These are phyloP conservation scores for Ophiocordyceps camponoti-rufipedis DNA, from an alignment of 2,329 filamentous ascomycete genomes.

Conservation along the genomic window DNA sequence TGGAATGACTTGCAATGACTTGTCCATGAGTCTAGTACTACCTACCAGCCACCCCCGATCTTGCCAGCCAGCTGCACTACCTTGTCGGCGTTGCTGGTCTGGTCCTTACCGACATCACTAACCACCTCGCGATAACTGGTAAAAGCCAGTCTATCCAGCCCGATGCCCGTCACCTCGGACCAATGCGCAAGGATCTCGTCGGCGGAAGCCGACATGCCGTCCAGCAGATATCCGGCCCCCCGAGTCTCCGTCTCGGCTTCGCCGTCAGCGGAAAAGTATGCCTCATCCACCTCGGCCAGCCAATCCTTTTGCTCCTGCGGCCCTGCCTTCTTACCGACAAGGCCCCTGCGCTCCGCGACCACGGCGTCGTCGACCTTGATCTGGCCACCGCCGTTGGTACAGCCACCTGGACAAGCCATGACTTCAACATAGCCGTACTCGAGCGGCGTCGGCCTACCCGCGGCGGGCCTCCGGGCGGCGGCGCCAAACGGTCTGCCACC, in stretches of 20 bases:
- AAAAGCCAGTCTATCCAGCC: slow-evolving; percentile 53
- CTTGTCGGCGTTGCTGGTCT: slow-evolving; percentile 51
- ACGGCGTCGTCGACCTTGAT: slow-evolving; percentile 74
- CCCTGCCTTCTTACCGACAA: slow-evolving; percentile 35
- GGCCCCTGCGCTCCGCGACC: slow-evolving; percentile 28
- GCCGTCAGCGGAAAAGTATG: slow-evolving; percentile 66
- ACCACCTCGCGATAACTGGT: slow-evolving; percentile 87
- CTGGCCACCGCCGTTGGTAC: slow-evolving; percentile 93
- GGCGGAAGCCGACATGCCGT: slow-evolving; percentile 49
- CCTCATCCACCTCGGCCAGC: slow-evolving; percentile 68
- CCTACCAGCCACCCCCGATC: slow-evolving; percentile 93
- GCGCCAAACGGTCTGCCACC: slow-evolving; percentile 47
- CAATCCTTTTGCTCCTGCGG: slow-evolving; percentile 73
- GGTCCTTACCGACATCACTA: slow-evolving; percentile 78
- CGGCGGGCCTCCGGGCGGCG: slow-evolving; percentile 29
- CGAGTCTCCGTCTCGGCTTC: slow-evolving; percentile 22
- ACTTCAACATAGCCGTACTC: slow-evolving; percentile 94
- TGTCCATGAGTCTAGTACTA: slow-evolving; percentile 36
- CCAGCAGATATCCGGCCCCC: slow-evolving; percentile 24
- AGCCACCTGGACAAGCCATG: slow-evolving; percentile 98
- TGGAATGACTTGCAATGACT: slow-evolving; percentile 3
- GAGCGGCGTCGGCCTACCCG: slow-evolving; percentile 26
- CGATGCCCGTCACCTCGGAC: slow-evolving; percentile 52
- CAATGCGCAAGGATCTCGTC: slow-evolving; percentile 58
- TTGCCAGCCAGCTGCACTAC: slow-evolving; percentile 81